Conservation (phyloP, 139 green algal genomes). For the Chlorella ohadii region DNA sequence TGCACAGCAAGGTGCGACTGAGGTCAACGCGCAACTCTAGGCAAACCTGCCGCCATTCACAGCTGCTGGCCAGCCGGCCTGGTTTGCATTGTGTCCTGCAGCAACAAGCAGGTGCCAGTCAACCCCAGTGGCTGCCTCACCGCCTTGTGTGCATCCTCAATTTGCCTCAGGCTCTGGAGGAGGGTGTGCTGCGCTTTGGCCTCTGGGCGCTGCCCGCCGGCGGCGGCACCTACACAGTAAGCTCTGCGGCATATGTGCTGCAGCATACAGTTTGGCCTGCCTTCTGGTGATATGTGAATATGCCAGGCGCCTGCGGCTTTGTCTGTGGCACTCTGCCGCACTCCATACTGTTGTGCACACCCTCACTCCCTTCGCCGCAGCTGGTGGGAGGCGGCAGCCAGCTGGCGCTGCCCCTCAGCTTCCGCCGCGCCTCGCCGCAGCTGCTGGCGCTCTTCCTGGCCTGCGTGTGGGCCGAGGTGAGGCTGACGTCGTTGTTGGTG, state of each 20-base stretch:
- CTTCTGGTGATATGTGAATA: too few relatives aligned
- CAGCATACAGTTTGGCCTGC: not conserved
- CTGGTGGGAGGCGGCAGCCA: not conserved
- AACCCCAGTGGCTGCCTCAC: too few relatives aligned
- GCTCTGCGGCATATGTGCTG: not conserved
- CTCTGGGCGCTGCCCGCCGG: slow-evolving; percentile 2
- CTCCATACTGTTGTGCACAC: too few relatives aligned
- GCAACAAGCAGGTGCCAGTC: too few relatives aligned
- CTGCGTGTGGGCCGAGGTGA: not conserved
- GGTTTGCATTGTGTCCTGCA: too few relatives aligned
- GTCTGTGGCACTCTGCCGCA: too few relatives aligned
- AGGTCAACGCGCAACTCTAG: too few relatives aligned
- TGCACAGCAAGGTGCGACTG: not conserved
- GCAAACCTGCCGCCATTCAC: too few relatives aligned
- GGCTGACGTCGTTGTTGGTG: too few relatives aligned
- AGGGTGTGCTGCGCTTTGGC: not conserved
- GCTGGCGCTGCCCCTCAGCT: slow-evolving; percentile 24
- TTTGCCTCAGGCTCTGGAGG: not conserved
- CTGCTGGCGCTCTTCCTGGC: slow-evolving; percentile 19
- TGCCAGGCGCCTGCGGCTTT: too few relatives aligned
- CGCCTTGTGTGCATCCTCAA: too few relatives aligned
- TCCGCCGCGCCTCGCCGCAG: slow-evolving; percentile 11
- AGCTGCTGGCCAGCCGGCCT: too few relatives aligned
- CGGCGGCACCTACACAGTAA: not conserved
- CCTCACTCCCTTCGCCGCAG: not conserved